Evolutionary conservation across 441 rosid species (phyloP), one percentile per base, ranked within the genome.

Genomic region (Corymbia citriodora): DNA sequence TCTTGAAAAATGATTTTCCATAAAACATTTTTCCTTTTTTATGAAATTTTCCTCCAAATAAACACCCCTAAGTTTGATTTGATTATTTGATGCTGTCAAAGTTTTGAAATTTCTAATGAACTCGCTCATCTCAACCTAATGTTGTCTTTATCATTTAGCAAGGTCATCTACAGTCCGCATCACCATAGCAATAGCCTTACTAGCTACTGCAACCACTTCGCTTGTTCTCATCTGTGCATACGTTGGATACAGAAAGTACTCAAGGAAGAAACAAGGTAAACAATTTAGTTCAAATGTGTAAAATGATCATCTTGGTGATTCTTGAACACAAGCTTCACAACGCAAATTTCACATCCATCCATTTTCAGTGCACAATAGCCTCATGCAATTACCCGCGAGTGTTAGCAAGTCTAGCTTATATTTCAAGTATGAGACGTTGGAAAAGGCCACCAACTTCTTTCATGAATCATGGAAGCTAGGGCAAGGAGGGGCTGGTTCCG

Each of bases 61-160:
- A 57, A 23, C 2, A 4, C 29, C 29, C 13, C 9, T 57, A 57
- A 57, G 6, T 23, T 57, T 57, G 13, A 57, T 57, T 57, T 57
- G 63, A 57, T 57, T 23, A 29, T 10, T 57, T 10, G 89, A 91
- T 94, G 19, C 40, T 12, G 48, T 89, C 1, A 49, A 93, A 57
- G 23, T 23, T 57, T 57, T 57, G 63, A 29, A 57, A 57, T 57
- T 57, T 57, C 63, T 57, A 40, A 4, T 57, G 63, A 57, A 57
- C 7, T 57, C 13, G 0, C 6, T 57, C 63, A 57, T 57, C 63
- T 23, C 63, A 4, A 23, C 7, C 7, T 57, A 0, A 0, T 23
- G 0, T 57, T 57, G 29, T 57, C 45, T 40, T 57, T 57, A 57
- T 57, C 29, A 57, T 57, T 57, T 57, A 27, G 25, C 1, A 10